Percentiles rank a stretch among this genome's conserved stretches.
phyloP scores from a whole-genome alignment of 1,139 yeast genomes.

The Scheffersomyces insectosa region DNA sequence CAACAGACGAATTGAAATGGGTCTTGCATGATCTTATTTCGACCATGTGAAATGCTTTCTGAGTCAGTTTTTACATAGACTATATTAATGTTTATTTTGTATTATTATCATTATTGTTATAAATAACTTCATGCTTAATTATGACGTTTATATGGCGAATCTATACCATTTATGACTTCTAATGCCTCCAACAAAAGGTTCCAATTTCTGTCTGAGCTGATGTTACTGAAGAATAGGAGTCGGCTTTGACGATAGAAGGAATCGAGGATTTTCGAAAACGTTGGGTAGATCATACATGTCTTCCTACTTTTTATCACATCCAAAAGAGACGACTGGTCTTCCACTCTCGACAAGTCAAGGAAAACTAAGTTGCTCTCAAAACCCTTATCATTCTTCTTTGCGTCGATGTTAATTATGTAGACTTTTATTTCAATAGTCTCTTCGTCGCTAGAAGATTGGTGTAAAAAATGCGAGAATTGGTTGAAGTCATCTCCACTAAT shows the following conservation, averaged over 20 bases:
- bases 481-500: slow-evolving; percentile 11
- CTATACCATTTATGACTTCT: slow-evolving; percentile 15
- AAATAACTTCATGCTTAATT: slow-evolving; percentile 1
- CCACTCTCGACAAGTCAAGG: slow-evolving; percentile 12
- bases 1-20: slow-evolving; percentile 71
- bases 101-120: slow-evolving; percentile 3
- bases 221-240: slow-evolving; percentile 19
- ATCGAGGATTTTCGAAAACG: slow-evolving; percentile 15
- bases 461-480: slow-evolving; percentile 6
- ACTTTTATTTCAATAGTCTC: slow-evolving; percentile 1
- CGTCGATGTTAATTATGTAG: slow-evolving; percentile 10
- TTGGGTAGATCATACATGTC: slow-evolving; percentile 4
- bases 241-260: slow-evolving; percentile 23
- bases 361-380: slow-evolving; percentile 15
- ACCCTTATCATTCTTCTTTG: slow-evolving; percentile 3
- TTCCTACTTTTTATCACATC: not conserved
- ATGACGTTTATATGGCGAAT: slow-evolving; percentile 19
- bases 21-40: slow-evolving; percentile 58
- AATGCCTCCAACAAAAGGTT: slow-evolving; percentile 12
- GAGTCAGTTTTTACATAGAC: not conserved
- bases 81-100: not conserved
- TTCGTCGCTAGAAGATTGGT: slow-evolving; percentile 1
- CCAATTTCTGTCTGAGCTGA: slow-evolving; percentile 1
- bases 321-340: not conserved
- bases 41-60: slow-evolving; percentile 25